These are phyloP conservation scores for Castanea sativa DNA, from an alignment of 306 rosid genomes.

Conservation along the genomic window DNA sequence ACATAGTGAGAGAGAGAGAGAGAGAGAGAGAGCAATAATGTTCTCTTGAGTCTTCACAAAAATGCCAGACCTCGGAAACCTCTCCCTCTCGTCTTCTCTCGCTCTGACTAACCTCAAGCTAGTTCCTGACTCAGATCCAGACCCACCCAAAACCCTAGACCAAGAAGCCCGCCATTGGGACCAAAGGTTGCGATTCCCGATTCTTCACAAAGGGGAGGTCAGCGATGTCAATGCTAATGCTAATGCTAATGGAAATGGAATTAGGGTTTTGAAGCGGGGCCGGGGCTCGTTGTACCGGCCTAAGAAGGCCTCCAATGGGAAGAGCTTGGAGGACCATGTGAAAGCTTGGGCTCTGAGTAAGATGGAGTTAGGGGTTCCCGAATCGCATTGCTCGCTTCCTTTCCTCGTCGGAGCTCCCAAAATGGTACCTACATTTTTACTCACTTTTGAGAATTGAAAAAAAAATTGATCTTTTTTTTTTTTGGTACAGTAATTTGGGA, in stretches of 20 bases:
- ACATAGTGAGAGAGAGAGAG: neutral
- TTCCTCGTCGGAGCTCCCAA: slow-evolving; percentile 62
- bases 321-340: slow-evolving; percentile 52
- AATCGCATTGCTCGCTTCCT: slow-evolving; percentile 47
- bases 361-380: slow-evolving; percentile 33
- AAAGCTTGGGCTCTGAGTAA: slow-evolving; percentile 38
- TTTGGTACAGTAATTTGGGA: no score
- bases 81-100: slow-evolving; percentile 49
- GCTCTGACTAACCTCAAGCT: slow-evolving; percentile 31
- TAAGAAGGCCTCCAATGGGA: slow-evolving; percentile 32
- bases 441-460: neutral
- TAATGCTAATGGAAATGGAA: slow-evolving; percentile 6
- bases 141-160: slow-evolving; percentile 38
- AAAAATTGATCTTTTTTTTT: no score
- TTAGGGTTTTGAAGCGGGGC: slow-evolving; percentile 46
- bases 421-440: slow-evolving; percentile 39
- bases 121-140: slow-evolving; percentile 1
- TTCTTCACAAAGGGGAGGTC: slow-evolving; percentile 11
- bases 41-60: neutral
- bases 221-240: neutral
- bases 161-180: slow-evolving; percentile 3
- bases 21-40: no score
- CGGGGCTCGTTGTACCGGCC: slow-evolving; percentile 34
- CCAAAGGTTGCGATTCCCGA: slow-evolving; percentile 12
- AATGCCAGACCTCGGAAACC: slow-evolving; percentile 75